Percentiles rank a stretch among this genome's conserved stretches.
Evolutionary conservation across 75 land plant genomes (phyloP).

Genomic region (Sequoiadendron giganteum): DNA sequence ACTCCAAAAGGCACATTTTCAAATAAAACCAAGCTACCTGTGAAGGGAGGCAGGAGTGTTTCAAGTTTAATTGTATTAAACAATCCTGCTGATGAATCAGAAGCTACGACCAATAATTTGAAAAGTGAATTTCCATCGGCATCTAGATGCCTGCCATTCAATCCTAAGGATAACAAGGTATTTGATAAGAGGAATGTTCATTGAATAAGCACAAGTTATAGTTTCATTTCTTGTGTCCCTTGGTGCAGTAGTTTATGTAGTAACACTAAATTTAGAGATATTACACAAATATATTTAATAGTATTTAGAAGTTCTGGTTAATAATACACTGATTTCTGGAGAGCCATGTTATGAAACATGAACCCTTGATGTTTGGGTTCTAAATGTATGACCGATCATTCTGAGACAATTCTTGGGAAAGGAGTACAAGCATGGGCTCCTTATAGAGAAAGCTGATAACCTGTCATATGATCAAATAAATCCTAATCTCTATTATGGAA

Average conservation of each 20-base stretch:
- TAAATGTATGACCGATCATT: background rate
- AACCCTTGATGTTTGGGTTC: background rate
- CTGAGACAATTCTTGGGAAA: background rate
- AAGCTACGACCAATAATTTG: constrained; percentile 21
- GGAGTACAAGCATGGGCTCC: background rate
- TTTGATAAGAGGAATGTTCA: background rate
- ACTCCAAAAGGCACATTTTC: constrained; percentile 63
- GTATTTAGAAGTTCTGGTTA: background rate
- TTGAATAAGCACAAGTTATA: background rate
- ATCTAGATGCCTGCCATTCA: constrained; percentile 66
- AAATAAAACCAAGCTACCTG: constrained; percentile 33
- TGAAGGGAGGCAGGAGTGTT: constrained; percentile 36
- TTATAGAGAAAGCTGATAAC: background rate
- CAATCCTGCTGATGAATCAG: constrained; percentile 16
- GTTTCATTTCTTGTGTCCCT: background rate
- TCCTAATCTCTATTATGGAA: background rate
- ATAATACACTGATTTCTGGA: background rate
- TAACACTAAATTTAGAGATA: background rate
- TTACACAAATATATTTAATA: background rate
- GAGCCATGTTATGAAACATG: background rate
- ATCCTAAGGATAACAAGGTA: constrained; percentile 38
- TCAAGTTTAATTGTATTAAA: constrained; percentile 35
- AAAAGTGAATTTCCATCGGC: constrained; percentile 53
- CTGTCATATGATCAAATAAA: background rate
- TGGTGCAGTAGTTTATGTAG: background rate